A percentile compares a stretch with the other conserved stretches of the same genome.
Conservation (phyloP, 2,329 filamentous ascomycete genomes). For the Calonectria montana region DNA sequence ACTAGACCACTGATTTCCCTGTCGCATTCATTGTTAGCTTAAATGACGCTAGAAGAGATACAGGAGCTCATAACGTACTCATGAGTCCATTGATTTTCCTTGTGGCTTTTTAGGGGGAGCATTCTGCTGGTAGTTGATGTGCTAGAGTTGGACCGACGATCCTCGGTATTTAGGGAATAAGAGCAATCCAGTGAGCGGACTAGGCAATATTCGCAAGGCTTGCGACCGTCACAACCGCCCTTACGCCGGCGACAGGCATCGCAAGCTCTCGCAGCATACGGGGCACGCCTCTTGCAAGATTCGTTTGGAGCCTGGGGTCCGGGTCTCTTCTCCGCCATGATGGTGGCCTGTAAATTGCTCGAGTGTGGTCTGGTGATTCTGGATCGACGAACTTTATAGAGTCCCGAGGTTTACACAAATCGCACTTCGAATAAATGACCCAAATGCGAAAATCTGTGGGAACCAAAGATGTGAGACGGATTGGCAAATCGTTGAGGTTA, state of each 20-base stretch:
- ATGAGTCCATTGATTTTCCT: not conserved
- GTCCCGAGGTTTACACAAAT: not conserved
- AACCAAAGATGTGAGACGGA: not conserved
- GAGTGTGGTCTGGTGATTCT: too few species aligned
- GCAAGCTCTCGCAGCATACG: not conserved
- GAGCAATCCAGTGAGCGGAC: not conserved
- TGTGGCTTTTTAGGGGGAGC: not conserved
- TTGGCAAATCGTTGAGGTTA: not conserved
- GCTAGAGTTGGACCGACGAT: not conserved
- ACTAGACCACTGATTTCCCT: not conserved
- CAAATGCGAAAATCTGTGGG: not conserved
- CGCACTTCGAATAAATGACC: not conserved
- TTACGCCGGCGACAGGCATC: constrained; percentile 1
- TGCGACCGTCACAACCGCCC: constrained; percentile 1
- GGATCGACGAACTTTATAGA: too few species aligned
- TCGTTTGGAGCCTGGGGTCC: not conserved
- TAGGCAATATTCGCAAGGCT: not conserved
- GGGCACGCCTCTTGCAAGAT: constrained; percentile 4
- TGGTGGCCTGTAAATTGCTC: not conserved
- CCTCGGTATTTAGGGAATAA: not conserved
- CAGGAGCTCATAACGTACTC: not conserved
- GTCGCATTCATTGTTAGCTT: not conserved
- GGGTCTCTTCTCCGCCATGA: not conserved
- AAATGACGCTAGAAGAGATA: not conserved
- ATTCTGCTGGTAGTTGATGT: not conserved